Base-by-base conservation (phyloP, 176 grass and related monocot species). In the Oryza officinalis region DNA sequence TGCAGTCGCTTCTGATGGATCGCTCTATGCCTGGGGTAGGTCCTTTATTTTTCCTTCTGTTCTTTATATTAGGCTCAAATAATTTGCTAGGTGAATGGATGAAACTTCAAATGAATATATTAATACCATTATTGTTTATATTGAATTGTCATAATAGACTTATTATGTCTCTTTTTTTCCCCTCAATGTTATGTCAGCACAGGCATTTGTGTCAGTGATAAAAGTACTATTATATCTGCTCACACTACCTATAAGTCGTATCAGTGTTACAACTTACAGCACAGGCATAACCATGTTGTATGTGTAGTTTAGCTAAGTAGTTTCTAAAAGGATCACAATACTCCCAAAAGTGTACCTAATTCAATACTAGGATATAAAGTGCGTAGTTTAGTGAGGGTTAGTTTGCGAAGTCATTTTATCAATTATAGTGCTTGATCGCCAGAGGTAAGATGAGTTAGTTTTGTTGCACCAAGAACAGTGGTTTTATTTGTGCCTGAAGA, bases 21-120 rank as follows among this genome's bases (percentile, higher is more conserved):
- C 96, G 63, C 86, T 98, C 32, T 98, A 88, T 72, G 89, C 93
- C 26, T 98, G 96, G 96, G 96, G 96, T 98, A 45, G 75, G 87
- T 87, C 40, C 74, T 17, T 74, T 80, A 10, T 35, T 20, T 50
- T 54, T 54, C 50, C 18, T 30, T 38, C 20, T 86, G 14, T 32
- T 60, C 69, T 65, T 71, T 31, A 46, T 27, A 67, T 9, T 40
- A 49, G 38, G 12, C 27, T 41, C 59, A 65, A 10, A 4, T 20
- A 81, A 32, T 15, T 18, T 65, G 43, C 35, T 45, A 71, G 69
- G 72, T 67, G 35, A 37, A 26, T 61, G 17, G 26, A 20, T 6
- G 5, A 40, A 13, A 45, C 20, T 73, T 78, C 27, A 49, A 82
- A 47, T 60, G 14, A 27, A 30, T 78, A 26, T 6, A 41, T 6